Base-by-base conservation (phyloP, 441 rosid species). In the Erodium texanum region DNA sequence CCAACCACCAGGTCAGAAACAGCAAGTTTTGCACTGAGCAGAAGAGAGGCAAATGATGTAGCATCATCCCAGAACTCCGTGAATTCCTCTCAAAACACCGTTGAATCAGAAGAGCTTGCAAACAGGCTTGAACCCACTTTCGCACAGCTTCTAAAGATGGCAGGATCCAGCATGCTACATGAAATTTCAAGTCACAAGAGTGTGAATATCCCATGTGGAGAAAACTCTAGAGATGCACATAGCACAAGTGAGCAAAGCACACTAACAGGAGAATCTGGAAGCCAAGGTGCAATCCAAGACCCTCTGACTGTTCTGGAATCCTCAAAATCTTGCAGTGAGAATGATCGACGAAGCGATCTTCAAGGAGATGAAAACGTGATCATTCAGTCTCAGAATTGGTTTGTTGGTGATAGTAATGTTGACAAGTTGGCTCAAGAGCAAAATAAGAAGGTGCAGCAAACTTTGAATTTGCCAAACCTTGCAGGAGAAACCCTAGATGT, bases 71-170 rank as follows among this genome's bases (percentile, higher is more conserved):
- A 54, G 62, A 19, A 54, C 24, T 54, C 62, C 16, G n/a, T n/a
- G n/a, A n/a, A n/a, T n/a, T n/a, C n/a, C n/a, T n/a, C n/a, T n/a
- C n/a, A n/a, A n/a, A n/a, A n/a, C n/a, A n/a, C n/a, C n/a, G n/a
- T n/a, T n/a, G 78, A 78, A 75, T 74, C 38, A 69, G 85, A 74
- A 62, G 50, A 43, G 50, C 71, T 65, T 58, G 73, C 61, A 59
- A 74, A 66, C 68, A 59, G 70, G 63, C 63, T 70, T 45, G 64
- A 68, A 69, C 56, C 75, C 22, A 71, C 50, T 24, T 89, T 77
- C 62, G 12, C 82, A 82, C 85, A 87, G 84, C 96, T 89, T 64
- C 64, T 87, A 50, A 73, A 77, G 23, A 78, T 74, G 77, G 82
- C 77, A 64, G 86, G 79, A 68, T 76, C 83, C 36, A 65, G 72